Base-by-base conservation (phyloP, 179 eudicot genomes). In the Silene vulgaris region DNA sequence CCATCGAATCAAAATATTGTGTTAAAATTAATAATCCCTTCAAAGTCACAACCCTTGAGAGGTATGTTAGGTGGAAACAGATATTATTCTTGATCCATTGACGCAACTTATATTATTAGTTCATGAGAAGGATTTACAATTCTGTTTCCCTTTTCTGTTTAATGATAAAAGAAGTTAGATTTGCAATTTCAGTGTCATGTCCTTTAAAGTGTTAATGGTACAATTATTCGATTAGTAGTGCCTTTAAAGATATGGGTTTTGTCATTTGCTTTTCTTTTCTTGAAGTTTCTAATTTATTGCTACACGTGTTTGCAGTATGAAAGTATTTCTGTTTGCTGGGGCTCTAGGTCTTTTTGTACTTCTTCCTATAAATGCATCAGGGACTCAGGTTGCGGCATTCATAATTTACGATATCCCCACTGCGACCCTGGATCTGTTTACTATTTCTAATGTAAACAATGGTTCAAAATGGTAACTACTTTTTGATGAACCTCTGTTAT, bases 371-470 rank as follows among this genome's bases (percentile, higher is more conserved):
- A 90, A 94, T 82, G 89, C 81, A 48, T 48, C 82, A 76, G 98
- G 98, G 73, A 83, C 84, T 72, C 97, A 93, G 85, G 85, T 93
- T 45, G 77, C 77, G 43, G 64, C 78, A 7, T 78, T 90, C 62
- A 88, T 90, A 75, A 86, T 92, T 67, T 79, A 87, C 56, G 85
- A 82, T 59, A 75, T 94, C 72, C 80, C 93, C 71, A 85, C 84
- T 78, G 86, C 79, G 66, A 87, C 92, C 30, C 72, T 95, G 88
- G 99, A 95, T 67, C 71, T 86, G 71, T 95, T 95, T 84, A 88
- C 89, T 64, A 92, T 95, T 78, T 92, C 99, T 65, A 92, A 95
- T 87, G 91, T 95, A 60, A 81, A 88, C 16, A 81, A 86, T 75
- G 99, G 97, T 70, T 92, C 99, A 68, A 90, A 84, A 80, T 83